Evolutionary conservation across 1,139 yeast genomes (phyloP), one percentile per base, ranked within the genome.

Genomic region (Wickerhamomyces sp.): DNA sequence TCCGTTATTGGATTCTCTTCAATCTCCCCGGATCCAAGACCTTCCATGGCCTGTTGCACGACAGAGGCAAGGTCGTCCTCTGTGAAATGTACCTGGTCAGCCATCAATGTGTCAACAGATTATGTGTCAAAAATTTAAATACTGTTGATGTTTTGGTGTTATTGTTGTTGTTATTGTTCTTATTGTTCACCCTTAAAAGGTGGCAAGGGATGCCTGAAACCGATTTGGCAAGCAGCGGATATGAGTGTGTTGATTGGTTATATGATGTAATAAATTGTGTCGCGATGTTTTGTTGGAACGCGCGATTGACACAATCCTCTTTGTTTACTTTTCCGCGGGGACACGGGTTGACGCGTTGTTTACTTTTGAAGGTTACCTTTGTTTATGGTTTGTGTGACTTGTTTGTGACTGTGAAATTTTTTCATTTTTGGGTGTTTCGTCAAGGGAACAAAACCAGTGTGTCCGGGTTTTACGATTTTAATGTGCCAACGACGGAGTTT

Each of bases 341-440:
- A 25, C 27, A 25, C 27, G 16, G 16, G 9, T 16, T 25, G 13
- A 13, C 14, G 16, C 10, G 17, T 27, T 20, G 30, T 28, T 30
- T 26, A 23, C 23, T n/a, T 24, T 31, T n/a, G n/a, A n/a, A n/a
- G n/a, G n/a, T n/a, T n/a, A n/a, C n/a, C n/a, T n/a, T n/a, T n/a
- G n/a, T n/a, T n/a, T 30, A 23, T 17, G 19, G 11, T 30, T 16
- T 16, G 10, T 28, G 44, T 37, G 46, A 42, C 46, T 42, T n/a
- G n/a, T 40, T 19, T 19, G 46, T 42, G 46, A 42, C 46, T 42
- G 46, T 42, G 44, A 40, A 42, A 42, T 38, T 40, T 42, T 42
- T 42, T 14, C 16, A 39, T 21, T 26, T 23, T 23, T 23, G 13
- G 16, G 39, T 13, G 12, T 20, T 17, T 5, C 5, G 2, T 12